These are phyloP conservation scores for Fagus crenata DNA, from an alignment of 306 rosid genomes.

Conservation along the genomic window DNA sequence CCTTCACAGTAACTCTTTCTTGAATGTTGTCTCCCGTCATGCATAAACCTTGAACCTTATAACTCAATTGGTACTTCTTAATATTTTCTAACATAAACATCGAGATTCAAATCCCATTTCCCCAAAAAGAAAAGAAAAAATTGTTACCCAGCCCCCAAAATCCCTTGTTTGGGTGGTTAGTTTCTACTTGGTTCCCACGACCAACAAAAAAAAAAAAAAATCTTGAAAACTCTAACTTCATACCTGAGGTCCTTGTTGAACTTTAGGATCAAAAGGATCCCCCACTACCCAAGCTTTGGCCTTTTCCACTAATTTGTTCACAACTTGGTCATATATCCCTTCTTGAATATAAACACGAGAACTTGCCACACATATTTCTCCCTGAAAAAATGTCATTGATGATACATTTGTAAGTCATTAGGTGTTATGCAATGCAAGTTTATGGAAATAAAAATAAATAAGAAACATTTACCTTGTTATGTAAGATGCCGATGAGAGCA, in stretches of 20 bases:
- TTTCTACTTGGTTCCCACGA: too few species aligned
- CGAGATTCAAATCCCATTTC: too few species aligned
- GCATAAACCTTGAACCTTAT: too few species aligned
- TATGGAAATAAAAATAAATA: neutral
- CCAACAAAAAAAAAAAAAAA: too few species aligned
- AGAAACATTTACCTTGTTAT: slow-evolving; percentile 55
- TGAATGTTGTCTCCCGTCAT: too few species aligned
- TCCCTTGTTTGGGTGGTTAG: too few species aligned
- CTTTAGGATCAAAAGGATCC: slow-evolving; percentile 57
- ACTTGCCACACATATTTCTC: slow-evolving; percentile 52
- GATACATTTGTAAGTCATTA: neutral
- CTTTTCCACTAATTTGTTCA: slow-evolving; percentile 36
- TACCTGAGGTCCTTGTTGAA: slow-evolving; percentile 57
- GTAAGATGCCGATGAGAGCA: slow-evolving; percentile 60
- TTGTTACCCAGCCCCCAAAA: too few species aligned
- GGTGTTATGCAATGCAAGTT: neutral
- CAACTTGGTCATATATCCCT: slow-evolving; percentile 49
- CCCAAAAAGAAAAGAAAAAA: too few species aligned
- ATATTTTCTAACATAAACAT: too few species aligned
- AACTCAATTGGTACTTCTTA: too few species aligned
- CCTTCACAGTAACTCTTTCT: too few species aligned
- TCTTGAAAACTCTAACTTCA: too few species aligned
- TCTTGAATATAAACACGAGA: slow-evolving; percentile 57
- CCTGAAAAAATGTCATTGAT: slow-evolving; percentile 25
- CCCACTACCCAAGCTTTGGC: slow-evolving; percentile 46